Conservation (phyloP, 2,329 filamentous ascomycete species). For the Tolypocladium inflatum region DNA sequence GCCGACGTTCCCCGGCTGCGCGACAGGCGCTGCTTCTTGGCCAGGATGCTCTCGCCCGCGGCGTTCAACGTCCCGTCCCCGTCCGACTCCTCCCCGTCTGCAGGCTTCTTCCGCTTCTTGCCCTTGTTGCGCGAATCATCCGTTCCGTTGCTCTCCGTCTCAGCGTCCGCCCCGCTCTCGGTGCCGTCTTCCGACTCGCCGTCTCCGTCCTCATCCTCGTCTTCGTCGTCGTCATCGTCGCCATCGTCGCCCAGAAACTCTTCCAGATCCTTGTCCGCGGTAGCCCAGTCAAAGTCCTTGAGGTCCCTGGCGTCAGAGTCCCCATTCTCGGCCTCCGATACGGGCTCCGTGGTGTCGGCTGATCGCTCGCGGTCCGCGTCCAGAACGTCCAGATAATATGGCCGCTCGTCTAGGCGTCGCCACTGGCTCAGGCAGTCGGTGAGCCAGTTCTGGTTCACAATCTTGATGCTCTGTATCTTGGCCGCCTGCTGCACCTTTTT, state of each 20-base stretch:
- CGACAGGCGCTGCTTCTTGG: slow-evolving; percentile 42
- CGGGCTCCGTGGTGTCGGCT: slow-evolving; percentile 21
- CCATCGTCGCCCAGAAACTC: slow-evolving; percentile 58
- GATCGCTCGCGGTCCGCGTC: slow-evolving; percentile 48
- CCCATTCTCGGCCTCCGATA: slow-evolving; percentile 20
- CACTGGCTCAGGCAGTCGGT: slow-evolving; percentile 77
- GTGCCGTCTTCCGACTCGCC: slow-evolving; percentile 6
- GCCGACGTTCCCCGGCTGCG: slow-evolving; percentile 34
- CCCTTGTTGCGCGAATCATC: slow-evolving; percentile 15
- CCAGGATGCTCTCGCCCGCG: slow-evolving; percentile 27
- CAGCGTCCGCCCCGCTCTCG: slow-evolving; percentile 13
- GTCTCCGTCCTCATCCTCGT: slow-evolving; percentile 11
- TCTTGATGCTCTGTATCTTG: slow-evolving; percentile 70
- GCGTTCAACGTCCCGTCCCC: slow-evolving; percentile 18
- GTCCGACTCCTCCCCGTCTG: slow-evolving; percentile 21
- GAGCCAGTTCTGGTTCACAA: slow-evolving; percentile 88
- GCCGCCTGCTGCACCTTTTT: slow-evolving; percentile 86
- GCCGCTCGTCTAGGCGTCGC: slow-evolving; percentile 67
- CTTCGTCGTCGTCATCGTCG: slow-evolving; percentile 35
- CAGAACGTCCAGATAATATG: slow-evolving; percentile 69
- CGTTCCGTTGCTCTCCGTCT: slow-evolving; percentile 17
- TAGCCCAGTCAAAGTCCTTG: slow-evolving; percentile 51
- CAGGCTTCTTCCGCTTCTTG: slow-evolving; percentile 22
- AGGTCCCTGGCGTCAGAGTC: slow-evolving; percentile 31
- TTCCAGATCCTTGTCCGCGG: slow-evolving; percentile 61